These are phyloP conservation scores for Backusella australiensis DNA, from an alignment of 192 early-diverging fungal genomes.

Conservation along the genomic window DNA sequence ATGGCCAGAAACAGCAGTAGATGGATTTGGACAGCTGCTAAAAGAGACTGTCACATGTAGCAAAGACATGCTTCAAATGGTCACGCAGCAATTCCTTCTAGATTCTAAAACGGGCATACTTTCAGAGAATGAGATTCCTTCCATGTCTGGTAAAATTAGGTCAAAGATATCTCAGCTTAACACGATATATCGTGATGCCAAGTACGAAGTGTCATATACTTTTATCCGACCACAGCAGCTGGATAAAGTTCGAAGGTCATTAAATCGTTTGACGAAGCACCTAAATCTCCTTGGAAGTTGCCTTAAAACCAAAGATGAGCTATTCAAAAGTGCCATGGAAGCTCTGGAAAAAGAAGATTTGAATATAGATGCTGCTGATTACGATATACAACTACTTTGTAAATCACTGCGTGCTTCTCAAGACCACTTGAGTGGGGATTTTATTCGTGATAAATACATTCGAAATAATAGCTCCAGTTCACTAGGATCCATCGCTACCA, in stretches of 20 bases:
- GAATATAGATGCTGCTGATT: background rate
- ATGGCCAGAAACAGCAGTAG: slow-evolving; percentile 54
- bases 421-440: background rate
- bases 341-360: background rate
- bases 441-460: background rate
- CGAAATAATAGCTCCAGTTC: background rate
- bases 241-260: slow-evolving; percentile 14
- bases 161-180: slow-evolving; percentile 27
- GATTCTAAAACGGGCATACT: slow-evolving; percentile 18
- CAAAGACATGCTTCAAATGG: slow-evolving; percentile 32
- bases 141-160: slow-evolving; percentile 15
- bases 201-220: slow-evolving; percentile 36
- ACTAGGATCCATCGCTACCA: background rate
- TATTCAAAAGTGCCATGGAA: slow-evolving; percentile 19
- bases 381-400: background rate
- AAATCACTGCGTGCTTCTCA: background rate
- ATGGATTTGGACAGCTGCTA: slow-evolving; percentile 39
- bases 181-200: slow-evolving; percentile 32
- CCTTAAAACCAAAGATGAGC: slow-evolving; percentile 27
- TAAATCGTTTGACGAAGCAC: slow-evolving; percentile 32
- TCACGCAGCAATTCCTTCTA: slow-evolving; percentile 30
- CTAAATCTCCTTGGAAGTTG: slow-evolving; percentile 27
- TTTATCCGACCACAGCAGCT: slow-evolving; percentile 25
- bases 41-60: slow-evolving; percentile 29
- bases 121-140: slow-evolving; percentile 10